Evolutionary conservation across 2,329 filamentous ascomycete species (phyloP), one percentile per base, ranked within the genome.

Genomic region (Tolypocladium guangdongense): DNA sequence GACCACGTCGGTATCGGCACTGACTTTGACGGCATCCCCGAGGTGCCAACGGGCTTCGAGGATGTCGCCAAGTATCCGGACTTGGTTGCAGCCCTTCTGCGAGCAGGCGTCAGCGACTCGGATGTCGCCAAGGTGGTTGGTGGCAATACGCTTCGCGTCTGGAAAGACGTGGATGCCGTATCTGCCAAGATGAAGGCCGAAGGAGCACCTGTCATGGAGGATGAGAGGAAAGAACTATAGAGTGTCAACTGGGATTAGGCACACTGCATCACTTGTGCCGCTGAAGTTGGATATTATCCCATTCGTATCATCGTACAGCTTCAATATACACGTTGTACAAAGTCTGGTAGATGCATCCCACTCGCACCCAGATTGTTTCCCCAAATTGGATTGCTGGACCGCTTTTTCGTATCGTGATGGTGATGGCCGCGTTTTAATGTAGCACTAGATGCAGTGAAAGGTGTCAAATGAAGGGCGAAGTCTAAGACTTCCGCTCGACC

Each of bases 1-100:
- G 87, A 91, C 41, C 81, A 96, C 65, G 90, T 96, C 18, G 92
- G 91, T 0, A 70, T 96, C 20, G 92, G 92, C 0, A 90, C 87
- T 51, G 92, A 97, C 67, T 96, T 91, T 66, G 91, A 96, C 66
- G 92, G 82, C 10, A 91, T 91, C 54, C 64, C 67, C 1, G 67
- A 61, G 1, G 83, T 83, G 5, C 90, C 91, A 0, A 66, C 73
- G 52, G 92, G 91, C 0, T 69, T 97, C 49, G 88, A 93, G 38
- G 90, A 96, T 66, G 90, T 96, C 7, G 83, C 84, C 49, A 89
- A 88, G 65, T 95, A 86, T 62, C 91, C 90, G 0, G 81, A 85
- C 54, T 71, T 96, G 46, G 80, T 96, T 10, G 83, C 81, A 4
- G 87, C 90, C 68, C 69, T 96, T 55, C 71, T 96, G 58, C 75